phyloP scores from a whole-genome alignment of 2,329 filamentous ascomycete species.

The Xylariomycetidae sp. region DNA sequence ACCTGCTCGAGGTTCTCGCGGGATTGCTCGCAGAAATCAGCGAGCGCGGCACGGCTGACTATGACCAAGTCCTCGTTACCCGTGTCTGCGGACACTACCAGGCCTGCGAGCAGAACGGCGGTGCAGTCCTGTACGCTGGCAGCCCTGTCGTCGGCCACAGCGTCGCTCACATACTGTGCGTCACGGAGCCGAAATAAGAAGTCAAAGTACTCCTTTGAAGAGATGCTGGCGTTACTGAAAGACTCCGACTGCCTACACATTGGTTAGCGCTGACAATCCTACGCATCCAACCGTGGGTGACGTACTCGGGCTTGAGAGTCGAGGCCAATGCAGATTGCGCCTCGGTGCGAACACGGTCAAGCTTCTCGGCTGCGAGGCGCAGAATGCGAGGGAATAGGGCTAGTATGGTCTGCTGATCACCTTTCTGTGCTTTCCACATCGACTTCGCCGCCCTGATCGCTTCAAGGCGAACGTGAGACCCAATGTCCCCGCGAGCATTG shows the following conservation, averaged over 20 bases:
- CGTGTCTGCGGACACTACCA: conserved; percentile 68
- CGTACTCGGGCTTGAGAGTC: conserved; percentile 40
- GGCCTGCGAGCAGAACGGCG: conserved; percentile 56
- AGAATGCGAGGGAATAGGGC: conserved; percentile 46
- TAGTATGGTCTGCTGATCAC: conserved; percentile 21
- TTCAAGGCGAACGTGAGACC: conserved; percentile 76
- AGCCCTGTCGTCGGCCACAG: conserved; percentile 30
- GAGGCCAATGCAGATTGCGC: conserved; percentile 51
- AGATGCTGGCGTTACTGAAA: conserved; percentile 40
- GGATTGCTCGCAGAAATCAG: conserved; percentile 43
- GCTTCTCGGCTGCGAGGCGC: conserved; percentile 77
- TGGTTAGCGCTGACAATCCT: conserved; percentile 14
- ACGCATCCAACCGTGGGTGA: background rate
- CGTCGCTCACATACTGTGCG: conserved; percentile 28
- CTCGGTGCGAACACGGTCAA: conserved; percentile 74
- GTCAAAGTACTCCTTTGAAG: conserved; percentile 54
- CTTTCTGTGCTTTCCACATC: conserved; percentile 37
- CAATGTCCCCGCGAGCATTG: conserved; percentile 82
- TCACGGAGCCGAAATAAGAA: conserved; percentile 44
- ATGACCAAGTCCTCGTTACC: conserved; percentile 71
- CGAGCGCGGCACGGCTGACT: conserved; percentile 59
- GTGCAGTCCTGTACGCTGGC: conserved; percentile 34
- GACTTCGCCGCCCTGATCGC: conserved; percentile 71
- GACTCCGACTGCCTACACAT: conserved; percentile 25
- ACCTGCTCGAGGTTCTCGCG: conserved; percentile 35